These are phyloP conservation scores for Ascoidea tarda DNA, from an alignment of 805 yeast genomes.

Conservation along the genomic window DNA sequence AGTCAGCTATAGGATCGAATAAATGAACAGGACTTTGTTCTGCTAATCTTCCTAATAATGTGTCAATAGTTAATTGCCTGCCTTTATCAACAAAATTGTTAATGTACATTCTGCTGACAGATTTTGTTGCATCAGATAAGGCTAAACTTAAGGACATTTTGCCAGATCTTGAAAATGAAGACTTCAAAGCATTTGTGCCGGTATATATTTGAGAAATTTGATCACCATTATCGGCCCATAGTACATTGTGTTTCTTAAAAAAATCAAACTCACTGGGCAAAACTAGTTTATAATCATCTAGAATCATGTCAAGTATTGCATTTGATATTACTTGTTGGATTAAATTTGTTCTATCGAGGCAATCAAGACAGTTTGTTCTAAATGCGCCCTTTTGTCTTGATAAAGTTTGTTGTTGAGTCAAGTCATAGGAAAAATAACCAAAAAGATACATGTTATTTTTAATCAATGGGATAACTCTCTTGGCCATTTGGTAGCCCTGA, in stretches of 20 bases:
- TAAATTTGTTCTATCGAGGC: constrained; percentile 87
- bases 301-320: constrained; percentile 46
- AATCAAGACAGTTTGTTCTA: constrained; percentile 87
- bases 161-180: constrained; percentile 88
- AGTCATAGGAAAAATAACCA: constrained; percentile 73
- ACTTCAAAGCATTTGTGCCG: constrained; percentile 93
- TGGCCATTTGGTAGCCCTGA: constrained; percentile 78
- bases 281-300: constrained; percentile 25
- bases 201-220: constrained; percentile 92
- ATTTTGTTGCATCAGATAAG: constrained; percentile 90
- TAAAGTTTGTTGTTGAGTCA: constrained; percentile 33
- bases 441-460: constrained; percentile 57
- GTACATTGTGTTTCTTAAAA: constrained; percentile 59
- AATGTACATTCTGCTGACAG: constrained; percentile 88
- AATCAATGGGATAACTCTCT: constrained; percentile 48
- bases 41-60: constrained; percentile 68
- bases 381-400: constrained; percentile 84
- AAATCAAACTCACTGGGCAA: constrained; percentile 27
- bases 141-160: constrained; percentile 97
- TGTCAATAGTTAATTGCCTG: constrained; percentile 82
- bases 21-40: constrained; percentile 57
- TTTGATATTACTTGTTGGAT: constrained; percentile 74
- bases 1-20: constrained; percentile 82
- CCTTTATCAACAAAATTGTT: constrained; percentile 90
- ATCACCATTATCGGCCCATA: constrained; percentile 99